Conservation (phyloP, 805 yeast genomes). For the Starmerella powellii region DNA sequence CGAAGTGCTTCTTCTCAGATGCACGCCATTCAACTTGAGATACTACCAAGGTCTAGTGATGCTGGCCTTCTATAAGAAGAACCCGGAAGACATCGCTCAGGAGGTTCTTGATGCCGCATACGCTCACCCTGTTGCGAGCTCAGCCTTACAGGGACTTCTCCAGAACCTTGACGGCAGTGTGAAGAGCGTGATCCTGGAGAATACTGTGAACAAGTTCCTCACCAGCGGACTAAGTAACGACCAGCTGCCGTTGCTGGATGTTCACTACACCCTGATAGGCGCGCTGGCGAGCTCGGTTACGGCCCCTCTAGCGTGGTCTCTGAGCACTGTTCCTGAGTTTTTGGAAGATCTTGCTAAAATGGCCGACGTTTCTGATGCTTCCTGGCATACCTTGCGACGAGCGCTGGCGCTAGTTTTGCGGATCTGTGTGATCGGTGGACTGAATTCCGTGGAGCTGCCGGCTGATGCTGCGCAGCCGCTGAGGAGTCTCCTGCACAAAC, state of each 20-base stretch:
- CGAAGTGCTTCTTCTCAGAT: constrained; percentile 9
- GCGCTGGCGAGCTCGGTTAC: constrained; percentile 8
- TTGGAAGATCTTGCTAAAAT: constrained; percentile 1
- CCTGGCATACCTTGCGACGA: constrained; percentile 1
- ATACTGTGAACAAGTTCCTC: constrained; percentile 9
- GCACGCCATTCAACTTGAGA: constrained; percentile 19
- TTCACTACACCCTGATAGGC: constrained; percentile 6
- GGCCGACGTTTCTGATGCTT: background rate
- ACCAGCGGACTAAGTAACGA: constrained; percentile 1
- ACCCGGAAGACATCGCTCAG: constrained; percentile 4
- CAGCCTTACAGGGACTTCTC: constrained; percentile 14
- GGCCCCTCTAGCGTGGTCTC: constrained; percentile 10
- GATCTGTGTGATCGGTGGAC: constrained; percentile 11
- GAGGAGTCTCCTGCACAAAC: constrained; percentile 10
- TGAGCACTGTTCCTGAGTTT: constrained; percentile 9
- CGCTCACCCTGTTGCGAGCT: constrained; percentile 7
- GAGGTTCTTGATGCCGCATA: constrained; percentile 13
- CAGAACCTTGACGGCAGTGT: constrained; percentile 7
- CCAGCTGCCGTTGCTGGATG: constrained; percentile 7
- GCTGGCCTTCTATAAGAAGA: constrained; percentile 2
- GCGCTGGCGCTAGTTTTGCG: constrained; percentile 14
- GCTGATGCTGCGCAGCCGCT: constrained; percentile 9
- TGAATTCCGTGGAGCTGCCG: constrained; percentile 7
- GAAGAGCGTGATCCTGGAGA: constrained; percentile 9
- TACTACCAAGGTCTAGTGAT: constrained; percentile 16